Base-by-base conservation (phyloP, 2,329 filamentous ascomycete genomes). In the Fusarium nurragi region DNA sequence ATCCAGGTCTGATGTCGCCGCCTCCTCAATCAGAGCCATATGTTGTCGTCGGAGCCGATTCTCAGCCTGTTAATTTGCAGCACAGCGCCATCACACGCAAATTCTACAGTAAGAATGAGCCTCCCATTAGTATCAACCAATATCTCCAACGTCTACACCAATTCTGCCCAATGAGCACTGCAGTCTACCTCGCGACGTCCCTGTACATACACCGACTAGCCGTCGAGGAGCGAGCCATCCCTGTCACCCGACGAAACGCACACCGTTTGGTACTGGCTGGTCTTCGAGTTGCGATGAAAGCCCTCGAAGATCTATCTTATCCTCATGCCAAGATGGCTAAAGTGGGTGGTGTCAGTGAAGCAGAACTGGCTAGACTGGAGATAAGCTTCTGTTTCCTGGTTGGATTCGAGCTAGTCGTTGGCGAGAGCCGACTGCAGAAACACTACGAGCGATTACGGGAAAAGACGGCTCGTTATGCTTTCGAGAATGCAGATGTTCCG, bases 151-250 rank as follows among this genome's bases (percentile, higher is more conserved):
- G 94, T 16, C 86, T 98, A 57, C 94, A 98, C 78, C 88, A 88
- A 56, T 97, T 91, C 79, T 98, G 94, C 73, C 94, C 95, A 5
- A 93, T 97, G 86, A 96, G 92, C 63, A 93, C 94, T 0, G 94
- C 90, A 22, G 94, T 98, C 11, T 97, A 97, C 78, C 88, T 99
- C 23, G 93, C 94, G 2, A 90, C 94, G 6, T 93, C 91, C 43
- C 83, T 91, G 10, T 98, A 97, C 79, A 94, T 97, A 67, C 89
- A 94, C 74, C 88, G 90, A 22, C 83, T 98, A 38, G 91, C 90
- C 1, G 88, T 94, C 13, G 84, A 90, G 40, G 92, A 96, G 74
- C 87, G 87, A 67, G 86, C 90, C 22, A 90, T 98, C 21, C 88
- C 90, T 1, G 90, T 97, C 9, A 97, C 93, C 4, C 84, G 86